phyloP scores from a whole-genome alignment of 495 filamentous ascomycete species.

The Gamarada debralockiae region DNA sequence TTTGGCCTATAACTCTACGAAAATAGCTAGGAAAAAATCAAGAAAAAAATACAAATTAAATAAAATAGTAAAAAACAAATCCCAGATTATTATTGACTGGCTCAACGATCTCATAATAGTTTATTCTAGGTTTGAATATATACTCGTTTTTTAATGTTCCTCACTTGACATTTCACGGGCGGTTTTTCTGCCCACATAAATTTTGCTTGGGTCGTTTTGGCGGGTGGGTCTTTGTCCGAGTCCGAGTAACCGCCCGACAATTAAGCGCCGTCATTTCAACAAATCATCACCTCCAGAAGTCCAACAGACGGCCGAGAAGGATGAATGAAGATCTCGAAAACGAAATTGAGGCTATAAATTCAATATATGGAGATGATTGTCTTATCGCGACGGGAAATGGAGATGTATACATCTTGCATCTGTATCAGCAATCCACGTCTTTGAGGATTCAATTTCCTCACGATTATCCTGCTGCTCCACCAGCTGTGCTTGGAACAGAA shows the following conservation, averaged over 20 bases:
- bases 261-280: not conserved
- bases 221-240: too few relatives aligned
- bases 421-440: conserved; percentile 41
- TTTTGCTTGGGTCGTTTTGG: too few relatives aligned
- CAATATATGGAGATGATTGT: conserved; percentile 78
- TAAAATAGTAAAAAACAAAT: too few relatives aligned
- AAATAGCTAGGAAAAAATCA: too few relatives aligned
- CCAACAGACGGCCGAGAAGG: conserved; percentile 6
- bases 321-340: conserved; percentile 78
- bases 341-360: conserved; percentile 87
- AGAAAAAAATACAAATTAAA: too few relatives aligned
- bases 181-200: too few relatives aligned
- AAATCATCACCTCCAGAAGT: not conserved
- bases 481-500: conserved; percentile 65
- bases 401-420: conserved; percentile 46
- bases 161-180: too few relatives aligned
- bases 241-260: not conserved
- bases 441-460: conserved; percentile 65
- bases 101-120: too few relatives aligned
- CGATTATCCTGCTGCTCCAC: conserved; percentile 68
- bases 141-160: too few relatives aligned
- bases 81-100: too few relatives aligned
- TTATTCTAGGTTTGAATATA: too few relatives aligned
- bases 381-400: conserved; percentile 38
- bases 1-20: too few relatives aligned